phyloP scores from a whole-genome alignment of 2,329 filamentous ascomycete genomes.

The Lasiodiplodia gonubiensis region DNA sequence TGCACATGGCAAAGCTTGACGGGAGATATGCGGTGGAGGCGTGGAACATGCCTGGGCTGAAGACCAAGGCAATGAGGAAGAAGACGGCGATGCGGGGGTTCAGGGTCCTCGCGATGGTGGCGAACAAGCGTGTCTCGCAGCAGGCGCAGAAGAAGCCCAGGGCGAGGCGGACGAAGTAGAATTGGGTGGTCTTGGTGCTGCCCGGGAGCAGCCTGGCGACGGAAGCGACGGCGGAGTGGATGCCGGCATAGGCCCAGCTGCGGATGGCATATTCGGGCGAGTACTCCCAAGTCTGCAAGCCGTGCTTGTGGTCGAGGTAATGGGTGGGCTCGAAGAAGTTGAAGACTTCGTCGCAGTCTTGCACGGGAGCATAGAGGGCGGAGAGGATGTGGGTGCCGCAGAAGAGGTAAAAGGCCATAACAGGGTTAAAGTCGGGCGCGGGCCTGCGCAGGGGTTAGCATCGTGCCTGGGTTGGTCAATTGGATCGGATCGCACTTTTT shows the following conservation, averaged over 20 bases:
- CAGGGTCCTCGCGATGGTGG: slow-evolving; percentile 74
- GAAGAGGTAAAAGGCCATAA: slow-evolving; percentile 81
- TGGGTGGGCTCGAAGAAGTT: slow-evolving; percentile 99
- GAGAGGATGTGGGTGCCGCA: slow-evolving; percentile 74
- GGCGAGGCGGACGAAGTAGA: slow-evolving; percentile 81
- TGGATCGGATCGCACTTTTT: slow-evolving; percentile 16
- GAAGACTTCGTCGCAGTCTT: slow-evolving; percentile 98
- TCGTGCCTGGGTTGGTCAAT: slow-evolving; percentile 52
- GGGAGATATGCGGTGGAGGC: slow-evolving; percentile 86
- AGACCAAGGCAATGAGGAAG: slow-evolving; percentile 77
- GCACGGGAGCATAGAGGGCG: slow-evolving; percentile 85
- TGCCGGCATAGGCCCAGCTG: slow-evolving; percentile 86
- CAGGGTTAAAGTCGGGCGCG: slow-evolving; percentile 63
- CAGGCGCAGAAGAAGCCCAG: slow-evolving; percentile 79
- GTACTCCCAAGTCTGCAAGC: slow-evolving; percentile 98
- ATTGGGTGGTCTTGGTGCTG: slow-evolving; percentile 65
- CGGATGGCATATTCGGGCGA: slow-evolving; percentile 93
- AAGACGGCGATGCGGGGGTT: slow-evolving; percentile 84
- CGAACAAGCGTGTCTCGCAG: slow-evolving; percentile 82
- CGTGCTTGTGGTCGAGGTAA: slow-evolving; percentile 90
- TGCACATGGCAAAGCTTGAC: slow-evolving; percentile 97
- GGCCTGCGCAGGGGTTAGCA: slow-evolving; percentile 23
- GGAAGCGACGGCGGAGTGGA: slow-evolving; percentile 77
- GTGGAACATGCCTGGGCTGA: slow-evolving; percentile 92
- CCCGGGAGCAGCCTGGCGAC: slow-evolving; percentile 63